phyloP scores from a whole-genome alignment of 768 basidiomycete species.

The Psilocybe subaeruginosa region DNA sequence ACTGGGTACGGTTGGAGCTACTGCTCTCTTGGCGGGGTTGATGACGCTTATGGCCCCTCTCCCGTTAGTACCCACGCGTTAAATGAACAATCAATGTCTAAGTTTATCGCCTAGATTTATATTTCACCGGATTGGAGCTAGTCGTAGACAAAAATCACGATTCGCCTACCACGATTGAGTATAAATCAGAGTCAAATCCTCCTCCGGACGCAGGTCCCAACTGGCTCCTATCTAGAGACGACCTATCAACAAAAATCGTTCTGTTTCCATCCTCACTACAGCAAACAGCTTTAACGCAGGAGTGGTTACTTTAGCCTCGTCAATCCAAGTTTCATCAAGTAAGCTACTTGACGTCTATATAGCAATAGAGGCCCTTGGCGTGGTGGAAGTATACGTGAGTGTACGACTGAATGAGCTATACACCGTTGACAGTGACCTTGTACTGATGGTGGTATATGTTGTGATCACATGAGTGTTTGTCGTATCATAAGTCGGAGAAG shows the following conservation, averaged over 20 bases:
- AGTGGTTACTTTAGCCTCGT: no score
- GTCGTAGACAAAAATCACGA: slow-evolving; percentile 11
- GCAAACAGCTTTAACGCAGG: no score
- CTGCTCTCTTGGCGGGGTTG: slow-evolving; percentile 70
- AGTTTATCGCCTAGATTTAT: slow-evolving; percentile 12
- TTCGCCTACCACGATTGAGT: slow-evolving; percentile 5
- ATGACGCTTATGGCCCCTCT: slow-evolving; percentile 63
- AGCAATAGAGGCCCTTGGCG: no score
- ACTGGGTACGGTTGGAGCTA: slow-evolving; percentile 72
- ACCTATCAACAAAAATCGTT: no score
- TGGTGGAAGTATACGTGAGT: no score
- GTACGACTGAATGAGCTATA: no score
- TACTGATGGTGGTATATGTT: no score
- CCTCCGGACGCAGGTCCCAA: no score
- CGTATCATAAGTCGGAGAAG: background rate
- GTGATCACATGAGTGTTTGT: background rate
- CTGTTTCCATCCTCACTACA: no score
- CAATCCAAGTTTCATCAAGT: no score
- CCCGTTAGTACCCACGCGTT: slow-evolving; percentile 43
- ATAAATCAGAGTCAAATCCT: background rate
- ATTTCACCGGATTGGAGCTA: slow-evolving; percentile 18
- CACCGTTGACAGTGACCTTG: background rate
- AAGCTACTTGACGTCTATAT: no score
- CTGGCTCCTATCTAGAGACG: no score
- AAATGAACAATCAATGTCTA: background rate